phyloP scores from a whole-genome alignment of 2,329 filamentous ascomycete genomes.

The Calonectria pseudoreteaudii region DNA sequence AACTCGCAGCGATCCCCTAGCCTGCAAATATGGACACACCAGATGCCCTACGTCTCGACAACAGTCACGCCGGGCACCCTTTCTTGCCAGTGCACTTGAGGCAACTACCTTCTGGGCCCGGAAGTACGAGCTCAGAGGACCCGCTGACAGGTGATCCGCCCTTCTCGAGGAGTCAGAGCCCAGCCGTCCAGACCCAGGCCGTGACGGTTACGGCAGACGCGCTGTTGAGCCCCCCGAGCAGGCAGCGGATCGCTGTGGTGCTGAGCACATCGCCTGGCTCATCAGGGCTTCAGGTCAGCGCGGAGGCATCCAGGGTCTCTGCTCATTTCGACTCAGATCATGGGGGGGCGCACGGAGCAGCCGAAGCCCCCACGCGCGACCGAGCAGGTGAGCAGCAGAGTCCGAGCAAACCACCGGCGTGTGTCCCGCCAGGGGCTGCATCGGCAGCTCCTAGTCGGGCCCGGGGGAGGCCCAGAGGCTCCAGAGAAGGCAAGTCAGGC shows the following conservation, averaged over 20 bases:
- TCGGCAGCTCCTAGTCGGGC: conserved; percentile 19
- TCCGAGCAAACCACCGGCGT: conserved; percentile 4
- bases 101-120: conserved; percentile 9
- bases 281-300: background rate
- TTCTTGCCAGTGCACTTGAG: conserved; percentile 4
- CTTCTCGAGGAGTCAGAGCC: conserved; percentile 16
- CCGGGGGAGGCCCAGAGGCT: conserved; percentile 63
- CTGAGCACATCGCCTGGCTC: conserved; percentile 30
- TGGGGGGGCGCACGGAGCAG: conserved; percentile 21
- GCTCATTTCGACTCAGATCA: conserved; percentile 11
- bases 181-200: background rate
- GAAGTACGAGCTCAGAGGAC: conserved; percentile 36
- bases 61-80: background rate
- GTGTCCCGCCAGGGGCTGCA: conserved; percentile 18
- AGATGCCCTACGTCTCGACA: background rate
- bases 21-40: background rate
- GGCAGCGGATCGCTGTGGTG: conserved; percentile 35
- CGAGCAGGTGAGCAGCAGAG: background rate
- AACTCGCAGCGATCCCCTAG: background rate
- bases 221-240: background rate
- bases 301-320: background rate
- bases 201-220: background rate
- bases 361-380: conserved; percentile 11
- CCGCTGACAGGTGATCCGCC: conserved; percentile 26
- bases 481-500: conserved; percentile 57